Conservation (phyloP, 2,329 filamentous ascomycete genomes). For the Verticillium alfalfae region DNA sequence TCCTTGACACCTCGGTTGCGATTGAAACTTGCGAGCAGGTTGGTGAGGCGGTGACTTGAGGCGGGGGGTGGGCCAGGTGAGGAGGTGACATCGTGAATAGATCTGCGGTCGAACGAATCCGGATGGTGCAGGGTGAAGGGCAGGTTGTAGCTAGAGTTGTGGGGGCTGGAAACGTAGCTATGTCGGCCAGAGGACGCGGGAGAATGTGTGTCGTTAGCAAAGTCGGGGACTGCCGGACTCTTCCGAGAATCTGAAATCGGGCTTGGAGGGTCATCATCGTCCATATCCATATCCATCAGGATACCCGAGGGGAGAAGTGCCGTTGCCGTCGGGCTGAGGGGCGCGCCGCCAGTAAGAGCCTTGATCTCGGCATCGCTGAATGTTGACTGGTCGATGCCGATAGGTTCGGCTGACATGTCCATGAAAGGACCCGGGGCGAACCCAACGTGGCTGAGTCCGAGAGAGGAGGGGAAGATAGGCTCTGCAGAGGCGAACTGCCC, state of each 20-base stretch:
- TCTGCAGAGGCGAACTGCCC: slow-evolving; percentile 21
- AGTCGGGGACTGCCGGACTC: slow-evolving; percentile 28
- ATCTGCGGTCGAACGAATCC: slow-evolving; percentile 39
- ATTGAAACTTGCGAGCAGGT: slow-evolving; percentile 55
- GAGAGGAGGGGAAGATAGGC: slow-evolving; percentile 26
- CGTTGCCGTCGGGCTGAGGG: slow-evolving; percentile 72
- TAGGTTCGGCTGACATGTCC: slow-evolving; percentile 34
- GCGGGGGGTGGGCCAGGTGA: slow-evolving; percentile 29
- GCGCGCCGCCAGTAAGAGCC: slow-evolving; percentile 57
- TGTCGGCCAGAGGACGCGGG: slow-evolving; percentile 52
- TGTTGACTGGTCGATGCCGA: slow-evolving; percentile 16
- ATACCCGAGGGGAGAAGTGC: slow-evolving; percentile 66
- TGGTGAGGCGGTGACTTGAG: slow-evolving; percentile 32
- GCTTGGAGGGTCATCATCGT: slow-evolving; percentile 50
- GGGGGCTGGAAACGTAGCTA: slow-evolving; percentile 56
- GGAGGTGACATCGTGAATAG: slow-evolving; percentile 29
- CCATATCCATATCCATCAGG: slow-evolving; percentile 44
- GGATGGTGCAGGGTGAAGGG: slow-evolving; percentile 43
- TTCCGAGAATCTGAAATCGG: slow-evolving; percentile 24
- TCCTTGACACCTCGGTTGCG: slow-evolving; percentile 57
- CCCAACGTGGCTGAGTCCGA: slow-evolving; percentile 45
- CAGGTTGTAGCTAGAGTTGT: slow-evolving; percentile 53
- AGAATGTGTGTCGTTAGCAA: slow-evolving; percentile 49
- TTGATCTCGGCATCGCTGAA: slow-evolving; percentile 60
- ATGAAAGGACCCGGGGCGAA: slow-evolving; percentile 51